These are phyloP conservation scores for Cadophora sp. DNA, from an alignment of 2,329 filamentous ascomycete genomes.

Conservation along the genomic window DNA sequence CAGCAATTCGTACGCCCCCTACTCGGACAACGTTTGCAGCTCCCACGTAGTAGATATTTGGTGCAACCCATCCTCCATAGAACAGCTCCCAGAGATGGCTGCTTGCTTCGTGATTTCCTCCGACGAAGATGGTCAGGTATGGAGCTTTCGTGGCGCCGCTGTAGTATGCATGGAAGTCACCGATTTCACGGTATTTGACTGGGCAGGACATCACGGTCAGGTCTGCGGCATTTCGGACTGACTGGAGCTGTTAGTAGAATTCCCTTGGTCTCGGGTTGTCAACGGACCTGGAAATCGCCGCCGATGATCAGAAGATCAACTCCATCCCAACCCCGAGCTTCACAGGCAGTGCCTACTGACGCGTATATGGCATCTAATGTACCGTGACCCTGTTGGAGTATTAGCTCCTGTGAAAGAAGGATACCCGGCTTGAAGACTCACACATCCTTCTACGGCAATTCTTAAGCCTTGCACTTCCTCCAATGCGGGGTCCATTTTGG, in stretches of 20 bases:
- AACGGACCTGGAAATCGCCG: constrained; percentile 85
- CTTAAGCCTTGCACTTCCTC: constrained; percentile 60
- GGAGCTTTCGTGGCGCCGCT: constrained; percentile 78
- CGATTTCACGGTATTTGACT: constrained; percentile 83
- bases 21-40: constrained; percentile 87
- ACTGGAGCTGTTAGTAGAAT: constrained; percentile 52
- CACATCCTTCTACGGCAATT: constrained; percentile 87
- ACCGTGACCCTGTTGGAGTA: constrained; percentile 75
- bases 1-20: constrained; percentile 86
- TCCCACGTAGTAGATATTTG: constrained; percentile 96
- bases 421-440: constrained; percentile 52
- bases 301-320: constrained; percentile 94
- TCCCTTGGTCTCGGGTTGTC: background rate
- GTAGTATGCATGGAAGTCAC: constrained; percentile 96
- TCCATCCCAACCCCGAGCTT: constrained; percentile 75
- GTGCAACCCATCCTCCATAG: constrained; percentile 96
- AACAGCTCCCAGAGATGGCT: constrained; percentile 91
- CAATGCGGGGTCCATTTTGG: constrained; percentile 38
- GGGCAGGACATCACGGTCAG: constrained; percentile 90
- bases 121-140: constrained; percentile 90
- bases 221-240: constrained; percentile 87
- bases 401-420: constrained; percentile 15
- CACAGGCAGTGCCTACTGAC: constrained; percentile 72
- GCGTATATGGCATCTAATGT: constrained; percentile 91
- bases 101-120: constrained; percentile 94